A percentile compares a stretch with the other conserved stretches of the same genome.
phyloP scores from a whole-genome alignment of 139 green algal genomes.

The Closterium sp. region DNA sequence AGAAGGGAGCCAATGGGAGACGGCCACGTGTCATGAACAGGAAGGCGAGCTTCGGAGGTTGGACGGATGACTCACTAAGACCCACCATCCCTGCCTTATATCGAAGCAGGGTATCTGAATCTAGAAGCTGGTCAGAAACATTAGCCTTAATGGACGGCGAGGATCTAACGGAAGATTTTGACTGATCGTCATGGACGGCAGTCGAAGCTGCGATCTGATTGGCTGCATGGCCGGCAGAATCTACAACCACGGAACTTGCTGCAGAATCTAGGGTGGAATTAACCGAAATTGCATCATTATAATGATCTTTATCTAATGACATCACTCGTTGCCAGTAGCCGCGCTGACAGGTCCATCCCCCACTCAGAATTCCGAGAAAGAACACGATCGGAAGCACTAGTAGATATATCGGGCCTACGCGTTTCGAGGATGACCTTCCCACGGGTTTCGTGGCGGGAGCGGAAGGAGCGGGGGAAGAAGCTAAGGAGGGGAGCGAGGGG shows the following conservation, averaged over 20 bases:
- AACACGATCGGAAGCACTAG: not conserved
- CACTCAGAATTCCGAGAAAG: not conserved
- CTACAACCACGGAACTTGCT: not conserved
- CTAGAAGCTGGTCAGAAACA: not conserved
- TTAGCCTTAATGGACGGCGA: not conserved
- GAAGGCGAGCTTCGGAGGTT: not conserved
- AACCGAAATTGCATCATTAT: not conserved
- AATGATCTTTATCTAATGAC: not conserved
- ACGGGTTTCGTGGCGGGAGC: not conserved
- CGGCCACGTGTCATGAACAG: conserved; percentile 1
- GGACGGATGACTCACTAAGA: not conserved
- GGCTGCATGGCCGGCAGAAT: not conserved
- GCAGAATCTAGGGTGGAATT: not conserved
- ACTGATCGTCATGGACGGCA: not conserved
- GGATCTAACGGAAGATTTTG: not conserved
- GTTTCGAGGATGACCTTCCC: not conserved
- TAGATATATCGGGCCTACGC: not conserved
- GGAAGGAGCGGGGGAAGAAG: not conserved
- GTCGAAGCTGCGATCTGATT: not conserved
- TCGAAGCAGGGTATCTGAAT: not conserved
- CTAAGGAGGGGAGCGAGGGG: not conserved
- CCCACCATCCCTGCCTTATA: not conserved
- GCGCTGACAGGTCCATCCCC: not conserved
- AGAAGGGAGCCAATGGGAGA: not conserved
- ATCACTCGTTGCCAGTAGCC: not conserved